These are phyloP conservation scores for Lepraria neglecta DNA, from an alignment of 495 filamentous ascomycete genomes.

Conservation along the genomic window DNA sequence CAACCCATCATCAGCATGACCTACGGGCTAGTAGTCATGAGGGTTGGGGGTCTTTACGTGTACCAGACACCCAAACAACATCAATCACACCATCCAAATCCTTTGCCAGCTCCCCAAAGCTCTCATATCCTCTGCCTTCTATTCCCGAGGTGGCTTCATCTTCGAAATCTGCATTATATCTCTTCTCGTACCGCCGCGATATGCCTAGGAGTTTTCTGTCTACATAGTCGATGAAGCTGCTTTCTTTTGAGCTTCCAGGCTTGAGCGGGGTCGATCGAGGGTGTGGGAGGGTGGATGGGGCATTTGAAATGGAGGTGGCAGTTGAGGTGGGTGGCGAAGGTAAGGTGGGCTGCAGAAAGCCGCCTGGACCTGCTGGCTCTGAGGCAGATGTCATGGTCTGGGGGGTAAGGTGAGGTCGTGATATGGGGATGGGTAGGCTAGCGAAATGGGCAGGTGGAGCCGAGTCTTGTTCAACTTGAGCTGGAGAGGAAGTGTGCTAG, in stretches of 20 bases:
- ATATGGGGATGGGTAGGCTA: background rate
- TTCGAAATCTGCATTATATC: constrained; percentile 52
- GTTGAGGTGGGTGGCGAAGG: constrained; percentile 51
- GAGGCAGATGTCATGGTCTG: constrained; percentile 13
- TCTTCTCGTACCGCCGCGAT: constrained; percentile 67
- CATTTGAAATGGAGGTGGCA: constrained; percentile 37
- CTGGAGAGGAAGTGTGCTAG: too few relatives aligned
- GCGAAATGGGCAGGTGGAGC: constrained; percentile 17
- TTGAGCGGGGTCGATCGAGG: constrained; percentile 58
- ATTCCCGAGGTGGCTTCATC: constrained; percentile 28
- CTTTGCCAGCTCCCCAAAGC: constrained; percentile 58
- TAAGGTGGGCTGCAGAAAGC: constrained; percentile 46
- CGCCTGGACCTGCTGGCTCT: constrained; percentile 38
- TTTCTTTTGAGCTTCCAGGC: constrained; percentile 70
- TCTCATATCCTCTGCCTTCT: constrained; percentile 56
- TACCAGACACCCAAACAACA: constrained; percentile 75
- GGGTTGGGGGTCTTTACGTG: constrained; percentile 52
- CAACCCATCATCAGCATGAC: constrained; percentile 10
- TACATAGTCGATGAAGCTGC: constrained; percentile 62
- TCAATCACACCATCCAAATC: constrained; percentile 68
- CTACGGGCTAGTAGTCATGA: background rate
- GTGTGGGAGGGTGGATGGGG: constrained; percentile 49
- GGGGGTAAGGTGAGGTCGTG: background rate
- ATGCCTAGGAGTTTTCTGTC: constrained; percentile 57
- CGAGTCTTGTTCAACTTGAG: background rate